Conservation (phyloP, 2,329 filamentous ascomycete genomes). For the Colletotrichum lini region DNA sequence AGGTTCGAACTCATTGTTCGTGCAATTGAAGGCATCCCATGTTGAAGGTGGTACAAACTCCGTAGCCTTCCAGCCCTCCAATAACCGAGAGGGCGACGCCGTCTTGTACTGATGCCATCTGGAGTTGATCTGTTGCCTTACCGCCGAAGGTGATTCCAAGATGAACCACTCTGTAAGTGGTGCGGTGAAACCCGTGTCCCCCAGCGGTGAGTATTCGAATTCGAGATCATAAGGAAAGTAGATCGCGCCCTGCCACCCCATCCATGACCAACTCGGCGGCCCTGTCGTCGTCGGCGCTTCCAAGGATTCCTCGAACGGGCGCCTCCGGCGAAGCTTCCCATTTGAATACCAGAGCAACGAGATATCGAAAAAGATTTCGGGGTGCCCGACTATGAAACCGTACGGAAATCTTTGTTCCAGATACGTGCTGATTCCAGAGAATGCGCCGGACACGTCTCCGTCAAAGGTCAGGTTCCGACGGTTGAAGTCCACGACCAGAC, state of each 20-base stretch:
- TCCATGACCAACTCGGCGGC: background rate
- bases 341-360: background rate
- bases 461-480: background rate
- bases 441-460: background rate
- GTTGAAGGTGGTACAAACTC: background rate
- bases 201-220: background rate
- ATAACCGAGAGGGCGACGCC: background rate
- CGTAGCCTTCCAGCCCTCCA: background rate
- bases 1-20: background rate
- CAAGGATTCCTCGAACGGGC: background rate
- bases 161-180: background rate
- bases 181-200: background rate
- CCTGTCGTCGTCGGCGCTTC: background rate
- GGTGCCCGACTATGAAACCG: background rate
- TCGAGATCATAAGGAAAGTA: background rate
- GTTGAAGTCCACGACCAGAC: background rate
- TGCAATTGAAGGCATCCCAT: background rate
- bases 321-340: background rate
- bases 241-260: background rate
- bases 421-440: background rate
- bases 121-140: background rate
- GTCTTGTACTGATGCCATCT: background rate
- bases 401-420: background rate
- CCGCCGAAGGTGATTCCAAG: background rate
- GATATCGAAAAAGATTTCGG: background rate